phyloP scores from a whole-genome alignment of 2,329 filamentous ascomycete species.

The Bipolaris zeicola region DNA sequence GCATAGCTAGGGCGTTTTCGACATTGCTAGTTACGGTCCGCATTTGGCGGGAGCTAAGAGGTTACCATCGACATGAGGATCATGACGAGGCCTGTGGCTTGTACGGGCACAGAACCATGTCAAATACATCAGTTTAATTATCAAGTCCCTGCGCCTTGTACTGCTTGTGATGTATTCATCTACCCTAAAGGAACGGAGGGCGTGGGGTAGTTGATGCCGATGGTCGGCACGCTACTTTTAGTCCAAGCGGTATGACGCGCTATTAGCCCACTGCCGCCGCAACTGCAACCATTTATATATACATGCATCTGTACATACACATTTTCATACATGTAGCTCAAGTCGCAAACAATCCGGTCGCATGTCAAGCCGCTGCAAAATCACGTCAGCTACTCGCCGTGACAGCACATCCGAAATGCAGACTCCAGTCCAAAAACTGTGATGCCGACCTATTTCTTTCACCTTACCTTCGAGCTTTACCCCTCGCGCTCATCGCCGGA shows the following conservation, averaged over 20 bases:
- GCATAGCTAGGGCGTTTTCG: constrained; percentile 37
- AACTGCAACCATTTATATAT: background rate
- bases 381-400: background rate
- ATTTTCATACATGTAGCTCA: background rate
- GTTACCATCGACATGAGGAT: constrained; percentile 5
- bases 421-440: constrained; percentile 20
- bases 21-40: constrained; percentile 1
- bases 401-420: constrained; percentile 22
- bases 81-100: background rate
- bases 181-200: background rate
- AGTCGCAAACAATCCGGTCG: constrained; percentile 9
- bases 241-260: constrained; percentile 9
- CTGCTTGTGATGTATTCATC: background rate
- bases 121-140: constrained; percentile 1
- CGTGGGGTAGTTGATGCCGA: background rate
- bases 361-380: background rate
- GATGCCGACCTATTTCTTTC: constrained; percentile 69
- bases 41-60: constrained; percentile 13
- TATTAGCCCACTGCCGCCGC: constrained; percentile 12
- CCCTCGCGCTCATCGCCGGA: constrained; percentile 45
- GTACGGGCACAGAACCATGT: background rate
- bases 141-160: background rate
- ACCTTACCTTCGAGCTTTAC: constrained; percentile 65
- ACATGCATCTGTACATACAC: too few relatives aligned
- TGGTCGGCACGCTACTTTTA: background rate